These are phyloP conservation scores for Cercospora sojina DNA, from an alignment of 2,329 filamentous ascomycete genomes.

Conservation along the genomic window DNA sequence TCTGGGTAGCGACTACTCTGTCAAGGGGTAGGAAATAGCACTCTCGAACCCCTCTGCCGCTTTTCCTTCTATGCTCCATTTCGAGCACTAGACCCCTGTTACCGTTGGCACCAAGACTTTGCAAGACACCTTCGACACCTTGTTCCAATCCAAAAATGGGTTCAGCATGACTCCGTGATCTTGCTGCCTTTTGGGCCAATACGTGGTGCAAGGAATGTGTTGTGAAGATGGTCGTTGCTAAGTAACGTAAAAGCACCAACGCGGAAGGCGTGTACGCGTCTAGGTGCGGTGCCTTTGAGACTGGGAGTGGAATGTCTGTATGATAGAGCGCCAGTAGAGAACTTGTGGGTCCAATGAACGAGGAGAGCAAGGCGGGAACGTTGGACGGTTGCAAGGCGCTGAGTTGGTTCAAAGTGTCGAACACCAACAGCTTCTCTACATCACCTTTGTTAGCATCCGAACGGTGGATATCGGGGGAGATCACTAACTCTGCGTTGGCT, in stretches of 20 bases:
- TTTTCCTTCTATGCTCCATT: conserved; percentile 83
- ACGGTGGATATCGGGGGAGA: too few relatives aligned
- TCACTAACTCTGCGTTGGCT: conserved; percentile 26
- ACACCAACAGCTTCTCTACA: conserved; percentile 67
- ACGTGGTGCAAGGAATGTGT: conserved; percentile 72
- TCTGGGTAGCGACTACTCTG: conserved; percentile 17
- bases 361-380: conserved; percentile 68
- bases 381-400: conserved; percentile 55
- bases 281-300: conserved; percentile 30
- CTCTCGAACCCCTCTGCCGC: conserved; percentile 74
- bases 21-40: conserved; percentile 56
- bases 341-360: conserved; percentile 63
- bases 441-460: not conserved
- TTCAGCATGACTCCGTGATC: conserved; percentile 69
- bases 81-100: conserved; percentile 67
- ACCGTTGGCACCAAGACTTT: conserved; percentile 61
- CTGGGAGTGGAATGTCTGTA: conserved; percentile 66
- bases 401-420: conserved; percentile 77
- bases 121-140: conserved; percentile 72
- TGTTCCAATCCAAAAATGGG: conserved; percentile 78
- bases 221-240: conserved; percentile 83
- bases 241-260: conserved; percentile 71
- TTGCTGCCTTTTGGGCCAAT: conserved; percentile 70
- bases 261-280: conserved; percentile 64
- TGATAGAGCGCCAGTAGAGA: conserved; percentile 82